Percentiles rank a stretch among this genome's conserved stretches.
These are phyloP conservation scores for Coemansia nantahalensis DNA, from an alignment of 192 early-diverging fungal genomes.

Conservation along the genomic window DNA sequence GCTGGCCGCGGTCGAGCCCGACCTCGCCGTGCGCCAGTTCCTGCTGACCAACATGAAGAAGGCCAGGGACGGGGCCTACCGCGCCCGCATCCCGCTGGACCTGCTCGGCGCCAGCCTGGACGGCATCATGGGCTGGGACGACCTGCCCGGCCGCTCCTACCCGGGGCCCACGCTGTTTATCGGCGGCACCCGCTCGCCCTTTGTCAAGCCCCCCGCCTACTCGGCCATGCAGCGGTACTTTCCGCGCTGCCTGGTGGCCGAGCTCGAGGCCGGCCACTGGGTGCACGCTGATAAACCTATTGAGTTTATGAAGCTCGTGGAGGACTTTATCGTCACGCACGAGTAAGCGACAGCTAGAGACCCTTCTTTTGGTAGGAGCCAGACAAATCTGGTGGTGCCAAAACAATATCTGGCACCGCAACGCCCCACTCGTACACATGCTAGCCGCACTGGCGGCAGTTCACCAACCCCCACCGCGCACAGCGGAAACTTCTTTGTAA, in stretches of 20 bases:
- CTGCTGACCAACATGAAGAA: conserved; percentile 89
- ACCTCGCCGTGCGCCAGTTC: conserved; percentile 71
- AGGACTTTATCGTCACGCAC: conserved; percentile 44
- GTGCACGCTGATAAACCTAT: conserved; percentile 73
- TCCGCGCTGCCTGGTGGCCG: conserved; percentile 62
- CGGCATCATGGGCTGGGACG: conserved; percentile 56
- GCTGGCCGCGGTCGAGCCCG: conserved; percentile 52
- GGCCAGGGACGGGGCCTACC: conserved; percentile 39
- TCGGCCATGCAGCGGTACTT: conserved; percentile 67
- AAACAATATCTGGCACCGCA: too few relatives aligned
- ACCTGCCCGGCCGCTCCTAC: conserved; percentile 43
- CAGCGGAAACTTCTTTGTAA: too few relatives aligned
- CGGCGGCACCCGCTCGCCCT: conserved; percentile 66
- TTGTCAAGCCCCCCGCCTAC: conserved; percentile 58
- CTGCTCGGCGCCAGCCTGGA: conserved; percentile 59
- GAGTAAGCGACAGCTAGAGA: not conserved
- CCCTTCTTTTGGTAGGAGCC: not conserved
- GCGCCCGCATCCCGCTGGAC: conserved; percentile 74
- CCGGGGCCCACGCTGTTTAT: conserved; percentile 76
- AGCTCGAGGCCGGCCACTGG: conserved; percentile 91
- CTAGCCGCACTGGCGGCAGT: too few relatives aligned
- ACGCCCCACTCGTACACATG: too few relatives aligned
- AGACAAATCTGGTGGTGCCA: too few relatives aligned
- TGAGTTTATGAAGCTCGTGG: conserved; percentile 60
- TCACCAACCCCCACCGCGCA: too few relatives aligned